Evolutionary conservation across 2,329 filamentous ascomycete genomes (phyloP).

Genomic region (Trichoderma lentiforme): DNA sequence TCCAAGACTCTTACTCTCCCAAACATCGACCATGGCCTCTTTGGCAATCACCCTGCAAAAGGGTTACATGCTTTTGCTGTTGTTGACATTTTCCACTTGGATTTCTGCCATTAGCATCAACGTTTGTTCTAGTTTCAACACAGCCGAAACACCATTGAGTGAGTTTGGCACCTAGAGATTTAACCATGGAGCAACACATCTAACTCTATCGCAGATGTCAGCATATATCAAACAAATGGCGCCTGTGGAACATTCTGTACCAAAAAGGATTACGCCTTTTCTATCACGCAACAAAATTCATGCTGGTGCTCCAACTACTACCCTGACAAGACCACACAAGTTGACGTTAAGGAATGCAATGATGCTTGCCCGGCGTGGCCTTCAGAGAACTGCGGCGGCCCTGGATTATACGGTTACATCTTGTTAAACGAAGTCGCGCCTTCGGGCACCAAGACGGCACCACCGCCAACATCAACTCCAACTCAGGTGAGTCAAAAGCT

Average conservation of each 20-base stretch:
- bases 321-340: slow-evolving; percentile 46
- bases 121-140: slow-evolving; percentile 39
- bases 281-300: slow-evolving; percentile 59
- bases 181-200: neutral
- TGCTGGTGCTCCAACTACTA: slow-evolving; percentile 76
- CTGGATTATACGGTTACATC: slow-evolving; percentile 64
- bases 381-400: slow-evolving; percentile 61
- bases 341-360: slow-evolving; percentile 49
- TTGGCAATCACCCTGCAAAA: slow-evolving; percentile 20
- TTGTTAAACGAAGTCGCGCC: slow-evolving; percentile 45
- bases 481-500: slow-evolving; percentile 28
- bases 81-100: slow-evolving; percentile 26
- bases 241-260: slow-evolving; percentile 61
- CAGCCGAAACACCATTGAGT: slow-evolving; percentile 33
- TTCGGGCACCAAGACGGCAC: slow-evolving; percentile 50
- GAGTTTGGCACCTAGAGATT: slow-evolving; percentile 19
- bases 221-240: slow-evolving; percentile 66
- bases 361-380: slow-evolving; percentile 66
- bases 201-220: slow-evolving; percentile 42
- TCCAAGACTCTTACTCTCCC: neutral
- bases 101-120: slow-evolving; percentile 28
- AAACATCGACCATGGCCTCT: slow-evolving; percentile 24
- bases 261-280: slow-evolving; percentile 56
- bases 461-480: slow-evolving; percentile 23
- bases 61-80: slow-evolving; percentile 26